Percentiles rank a stretch among this genome's conserved stretches.
These are phyloP conservation scores for Trichoderma koningiopsis DNA, from an alignment of 2,329 filamentous ascomycete genomes.

Conservation along the genomic window DNA sequence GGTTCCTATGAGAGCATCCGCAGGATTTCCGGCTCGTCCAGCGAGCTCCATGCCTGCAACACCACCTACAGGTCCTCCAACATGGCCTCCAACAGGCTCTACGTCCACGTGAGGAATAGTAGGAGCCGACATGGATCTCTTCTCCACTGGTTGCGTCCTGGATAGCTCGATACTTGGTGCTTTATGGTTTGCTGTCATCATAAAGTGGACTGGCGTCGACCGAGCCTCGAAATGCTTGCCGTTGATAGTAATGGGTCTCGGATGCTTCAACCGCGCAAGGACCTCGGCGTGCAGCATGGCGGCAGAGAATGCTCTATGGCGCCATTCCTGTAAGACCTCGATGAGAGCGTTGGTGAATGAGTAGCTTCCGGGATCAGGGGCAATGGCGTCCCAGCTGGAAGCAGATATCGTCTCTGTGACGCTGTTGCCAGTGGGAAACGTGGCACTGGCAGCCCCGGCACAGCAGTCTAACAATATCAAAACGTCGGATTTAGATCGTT, in stretches of 20 bases:
- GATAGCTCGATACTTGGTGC: constrained; percentile 60
- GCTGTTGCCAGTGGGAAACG: constrained; percentile 59
- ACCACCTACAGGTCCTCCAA: constrained; percentile 7
- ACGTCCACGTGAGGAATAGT: constrained; percentile 30
- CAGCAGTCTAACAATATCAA: constrained; percentile 62
- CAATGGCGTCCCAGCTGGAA: constrained; percentile 63
- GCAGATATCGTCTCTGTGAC: constrained; percentile 65
- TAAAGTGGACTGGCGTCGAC: constrained; percentile 63
- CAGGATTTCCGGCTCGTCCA: constrained; percentile 35
- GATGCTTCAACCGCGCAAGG: constrained; percentile 61
- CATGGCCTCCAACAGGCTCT: constrained; percentile 8
- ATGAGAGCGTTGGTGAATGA: constrained; percentile 63
- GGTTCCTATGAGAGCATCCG: constrained; percentile 31
- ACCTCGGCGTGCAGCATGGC: constrained; percentile 64
- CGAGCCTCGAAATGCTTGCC: constrained; percentile 60
- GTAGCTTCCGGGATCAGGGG: constrained; percentile 60
- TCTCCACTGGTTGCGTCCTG: constrained; percentile 36
- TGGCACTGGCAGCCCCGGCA: constrained; percentile 61
- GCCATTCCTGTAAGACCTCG: constrained; percentile 61
- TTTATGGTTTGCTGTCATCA: constrained; percentile 64
- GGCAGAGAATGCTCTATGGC: constrained; percentile 56
- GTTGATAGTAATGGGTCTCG: constrained; percentile 58
- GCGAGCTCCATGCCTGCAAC: not conserved
- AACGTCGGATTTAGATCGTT: constrained; percentile 59
- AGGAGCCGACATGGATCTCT: constrained; percentile 30